phyloP scores from a whole-genome alignment of 169 alveolate genomes.

The Eimeria falciformis region DNA sequence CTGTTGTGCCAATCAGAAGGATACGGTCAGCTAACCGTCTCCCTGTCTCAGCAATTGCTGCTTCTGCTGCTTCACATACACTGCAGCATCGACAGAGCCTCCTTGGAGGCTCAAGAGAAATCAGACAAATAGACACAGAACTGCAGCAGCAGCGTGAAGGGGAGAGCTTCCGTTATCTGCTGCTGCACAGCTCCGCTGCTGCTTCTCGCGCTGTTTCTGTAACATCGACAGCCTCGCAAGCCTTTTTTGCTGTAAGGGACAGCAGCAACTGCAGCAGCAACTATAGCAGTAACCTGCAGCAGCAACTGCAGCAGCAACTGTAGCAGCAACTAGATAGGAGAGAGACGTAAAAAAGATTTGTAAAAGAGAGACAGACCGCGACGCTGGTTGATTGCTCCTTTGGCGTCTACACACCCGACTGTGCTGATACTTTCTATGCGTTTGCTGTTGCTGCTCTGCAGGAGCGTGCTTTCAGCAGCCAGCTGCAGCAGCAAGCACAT shows the following conservation, averaged over 20 bases:
- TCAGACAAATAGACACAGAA: background rate
- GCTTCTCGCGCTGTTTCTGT: background rate
- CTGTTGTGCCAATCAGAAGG: background rate
- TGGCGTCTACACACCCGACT: background rate
- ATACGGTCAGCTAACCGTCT: background rate
- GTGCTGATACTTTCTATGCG: background rate
- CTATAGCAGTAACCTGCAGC: background rate
- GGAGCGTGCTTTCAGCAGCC: slow-evolving; percentile 28
- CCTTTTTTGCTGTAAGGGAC: slow-evolving; percentile 8
- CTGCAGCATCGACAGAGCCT: background rate
- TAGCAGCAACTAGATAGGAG: no score
- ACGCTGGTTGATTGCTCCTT: no score
- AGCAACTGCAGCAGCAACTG: slow-evolving; percentile 1
- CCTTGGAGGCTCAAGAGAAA: background rate
- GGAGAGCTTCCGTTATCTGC: background rate
- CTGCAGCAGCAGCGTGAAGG: slow-evolving; percentile 52
- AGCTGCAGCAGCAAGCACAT: slow-evolving; percentile 48
- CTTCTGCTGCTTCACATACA: background rate
- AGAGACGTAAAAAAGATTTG: background rate
- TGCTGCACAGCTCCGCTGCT: slow-evolving; percentile 49
- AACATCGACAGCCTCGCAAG: background rate
- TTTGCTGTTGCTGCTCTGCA: background rate
- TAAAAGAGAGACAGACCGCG: background rate
- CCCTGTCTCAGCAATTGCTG: slow-evolving; percentile 8
- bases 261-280: slow-evolving; percentile 54